Evolutionary conservation across 805 yeast species (phyloP).

Genomic region (Saccharomycopsis sp.): DNA sequence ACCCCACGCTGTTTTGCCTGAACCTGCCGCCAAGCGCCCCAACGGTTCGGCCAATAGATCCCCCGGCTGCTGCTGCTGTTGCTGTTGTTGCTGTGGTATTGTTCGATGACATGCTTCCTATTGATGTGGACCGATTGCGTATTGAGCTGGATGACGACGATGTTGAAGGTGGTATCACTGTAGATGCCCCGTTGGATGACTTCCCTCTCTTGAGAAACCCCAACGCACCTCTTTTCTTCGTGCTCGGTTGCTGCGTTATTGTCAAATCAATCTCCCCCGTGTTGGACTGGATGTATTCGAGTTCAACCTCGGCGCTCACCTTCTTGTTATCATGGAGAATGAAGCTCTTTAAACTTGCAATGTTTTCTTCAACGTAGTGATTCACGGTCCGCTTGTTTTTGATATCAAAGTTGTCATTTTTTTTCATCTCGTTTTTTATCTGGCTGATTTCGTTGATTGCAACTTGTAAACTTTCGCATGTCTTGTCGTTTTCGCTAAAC

Average conservation of each 20-base stretch:
- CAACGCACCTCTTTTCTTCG: constrained; percentile 57
- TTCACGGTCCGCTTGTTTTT: constrained; percentile 21
- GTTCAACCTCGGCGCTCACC: constrained; percentile 73
- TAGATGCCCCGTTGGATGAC: not conserved
- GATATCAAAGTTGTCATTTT: constrained; percentile 37
- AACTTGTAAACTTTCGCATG: constrained; percentile 20
- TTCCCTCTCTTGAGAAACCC: constrained; percentile 24
- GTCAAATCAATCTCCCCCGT: constrained; percentile 69
- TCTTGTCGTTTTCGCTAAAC: constrained; percentile 25
- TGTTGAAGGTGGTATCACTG: not conserved
- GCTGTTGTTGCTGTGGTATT: not conserved
- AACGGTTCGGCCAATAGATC: not conserved
- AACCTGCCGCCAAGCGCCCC: not conserved
- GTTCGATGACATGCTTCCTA: not conserved
- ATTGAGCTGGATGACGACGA: not conserved
- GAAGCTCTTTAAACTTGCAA: constrained; percentile 46
- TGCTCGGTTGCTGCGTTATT: constrained; percentile 40
- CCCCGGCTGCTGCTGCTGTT: not conserved
- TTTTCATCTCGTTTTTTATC: constrained; percentile 31
- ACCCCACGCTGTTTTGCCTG: not conserved
- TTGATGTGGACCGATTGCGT: not conserved
- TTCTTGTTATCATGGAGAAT: constrained; percentile 65
- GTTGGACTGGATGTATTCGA: constrained; percentile 81
- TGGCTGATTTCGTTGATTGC: constrained; percentile 24
- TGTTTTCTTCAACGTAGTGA: constrained; percentile 30